These are phyloP conservation scores for Sutorius eximius DNA, from an alignment of 1,284 basidiomycete species.

Conservation along the genomic window DNA sequence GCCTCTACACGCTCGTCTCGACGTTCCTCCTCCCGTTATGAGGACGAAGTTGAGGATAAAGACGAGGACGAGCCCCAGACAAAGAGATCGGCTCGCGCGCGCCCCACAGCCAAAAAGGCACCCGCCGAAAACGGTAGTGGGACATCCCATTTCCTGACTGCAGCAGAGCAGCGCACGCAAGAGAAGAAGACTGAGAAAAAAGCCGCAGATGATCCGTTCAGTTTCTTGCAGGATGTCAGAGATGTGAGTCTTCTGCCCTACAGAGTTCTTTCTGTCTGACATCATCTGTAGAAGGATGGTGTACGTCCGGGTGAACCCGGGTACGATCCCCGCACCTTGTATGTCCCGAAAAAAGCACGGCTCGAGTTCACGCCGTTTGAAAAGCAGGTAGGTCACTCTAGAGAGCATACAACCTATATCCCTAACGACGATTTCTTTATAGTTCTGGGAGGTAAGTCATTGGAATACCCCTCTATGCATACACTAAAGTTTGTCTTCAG, in stretches of 20 bases:
- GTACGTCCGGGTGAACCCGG: conserved; percentile 77
- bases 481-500: conserved; percentile 28
- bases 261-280: background rate
- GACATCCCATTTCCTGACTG: conserved; percentile 68
- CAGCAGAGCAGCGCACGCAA: conserved; percentile 79
- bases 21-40: conserved; percentile 24
- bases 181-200: conserved; percentile 83
- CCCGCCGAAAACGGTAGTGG: conserved; percentile 28
- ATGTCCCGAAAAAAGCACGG: conserved; percentile 82
- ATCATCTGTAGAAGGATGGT: conserved; percentile 70
- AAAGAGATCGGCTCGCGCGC: conserved; percentile 34
- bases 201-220: conserved; percentile 76
- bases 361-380: conserved; percentile 92
- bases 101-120: conserved; percentile 32
- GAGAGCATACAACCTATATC: background rate
- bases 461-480: background rate
- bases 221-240: conserved; percentile 74
- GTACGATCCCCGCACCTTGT: conserved; percentile 92
- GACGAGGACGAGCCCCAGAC: conserved; percentile 39
- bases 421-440: conserved; percentile 2
- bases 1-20: conserved; percentile 46
- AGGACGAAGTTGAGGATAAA: conserved; percentile 34
- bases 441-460: conserved; percentile 83
- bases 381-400: conserved; percentile 61
- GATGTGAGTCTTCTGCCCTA: conserved; percentile 54